Percentiles rank a stretch among this genome's conserved stretches.
Evolutionary conservation across 2,329 filamentous ascomycete genomes (phyloP).

Genomic region (Clonostachys byssicola): DNA sequence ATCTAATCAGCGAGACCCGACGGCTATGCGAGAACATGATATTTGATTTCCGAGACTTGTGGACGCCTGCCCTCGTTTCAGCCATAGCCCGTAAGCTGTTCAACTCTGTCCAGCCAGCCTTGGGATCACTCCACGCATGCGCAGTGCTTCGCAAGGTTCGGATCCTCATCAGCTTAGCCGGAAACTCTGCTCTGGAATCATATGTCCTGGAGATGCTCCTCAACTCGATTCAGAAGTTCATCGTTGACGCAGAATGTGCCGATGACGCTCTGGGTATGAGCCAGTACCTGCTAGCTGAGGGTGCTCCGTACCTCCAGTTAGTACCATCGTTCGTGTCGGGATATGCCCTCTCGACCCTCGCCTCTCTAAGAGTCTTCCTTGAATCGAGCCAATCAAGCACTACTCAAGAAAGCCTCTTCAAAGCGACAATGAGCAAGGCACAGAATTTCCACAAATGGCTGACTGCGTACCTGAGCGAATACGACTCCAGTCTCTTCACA

Average conservation of each 20-base stretch:
- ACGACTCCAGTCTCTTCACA: constrained; percentile 49
- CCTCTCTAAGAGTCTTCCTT: constrained; percentile 74
- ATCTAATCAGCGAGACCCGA: constrained; percentile 69
- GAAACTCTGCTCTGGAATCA: constrained; percentile 64
- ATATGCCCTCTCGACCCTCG: constrained; percentile 72
- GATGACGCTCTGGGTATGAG: constrained; percentile 86
- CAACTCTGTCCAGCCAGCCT: constrained; percentile 73
- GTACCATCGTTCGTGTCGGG: constrained; percentile 76
- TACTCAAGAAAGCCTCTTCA: constrained; percentile 80
- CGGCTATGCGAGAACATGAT: constrained; percentile 72
- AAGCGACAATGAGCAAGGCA: constrained; percentile 71
- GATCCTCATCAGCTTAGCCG: constrained; percentile 75
- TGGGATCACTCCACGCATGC: constrained; percentile 84
- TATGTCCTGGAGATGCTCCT: constrained; percentile 91
- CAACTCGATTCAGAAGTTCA: constrained; percentile 71
- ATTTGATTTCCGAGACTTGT: constrained; percentile 61
- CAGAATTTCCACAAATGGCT: constrained; percentile 78
- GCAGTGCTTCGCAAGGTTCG: constrained; percentile 83
- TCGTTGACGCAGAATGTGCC: constrained; percentile 81
- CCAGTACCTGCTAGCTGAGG: constrained; percentile 74
- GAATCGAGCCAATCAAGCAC: constrained; percentile 72
- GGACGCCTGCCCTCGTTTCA: constrained; percentile 71
- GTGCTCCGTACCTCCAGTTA: constrained; percentile 58
- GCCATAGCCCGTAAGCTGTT: constrained; percentile 75
- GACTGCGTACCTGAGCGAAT: constrained; percentile 60